Evolutionary conservation across 805 yeast genomes (phyloP).

Genomic region (Wickerhamomyces chambardii): DNA sequence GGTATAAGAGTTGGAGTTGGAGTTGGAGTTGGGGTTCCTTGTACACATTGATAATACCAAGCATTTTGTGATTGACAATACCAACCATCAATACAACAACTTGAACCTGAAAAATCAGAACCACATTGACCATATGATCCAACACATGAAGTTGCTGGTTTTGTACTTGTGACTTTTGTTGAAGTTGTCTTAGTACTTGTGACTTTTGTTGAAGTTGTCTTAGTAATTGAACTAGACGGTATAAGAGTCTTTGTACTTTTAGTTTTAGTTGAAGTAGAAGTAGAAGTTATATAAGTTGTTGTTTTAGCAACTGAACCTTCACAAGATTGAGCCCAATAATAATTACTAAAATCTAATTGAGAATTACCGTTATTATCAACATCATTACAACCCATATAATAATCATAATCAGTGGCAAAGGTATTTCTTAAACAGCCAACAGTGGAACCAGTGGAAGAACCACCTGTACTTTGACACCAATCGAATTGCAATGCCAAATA

Average conservation of each 20-base stretch:
- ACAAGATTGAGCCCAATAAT: slow-evolving; percentile 15
- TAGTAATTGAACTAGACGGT: not conserved
- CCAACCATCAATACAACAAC: not conserved
- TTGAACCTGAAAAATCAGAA: not conserved
- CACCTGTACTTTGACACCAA: slow-evolving; percentile 9
- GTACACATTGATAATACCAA: slow-evolving; percentile 2
- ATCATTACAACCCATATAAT: slow-evolving; percentile 11
- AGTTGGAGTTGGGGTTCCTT: not conserved
- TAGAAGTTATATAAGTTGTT: not conserved
- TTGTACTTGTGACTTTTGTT: too few species aligned
- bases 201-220: not conserved
- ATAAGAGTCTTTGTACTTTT: too few species aligned
- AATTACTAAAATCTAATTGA: slow-evolving; percentile 1
- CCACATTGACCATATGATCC: slow-evolving; percentile 1
- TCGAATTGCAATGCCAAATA: slow-evolving; percentile 9
- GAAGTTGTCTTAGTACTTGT: too few species aligned
- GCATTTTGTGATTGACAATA: slow-evolving; percentile 1
- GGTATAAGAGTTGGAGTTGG: not conserved
- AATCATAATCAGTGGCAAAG: slow-evolving; percentile 13
- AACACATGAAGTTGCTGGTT: not conserved
- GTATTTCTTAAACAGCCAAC: slow-evolving; percentile 12
- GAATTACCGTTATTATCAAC: not conserved
- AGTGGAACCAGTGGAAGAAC: slow-evolving; percentile 9
- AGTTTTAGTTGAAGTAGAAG: not conserved
- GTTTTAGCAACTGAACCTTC: slow-evolving; percentile 3